Evolutionary conservation across 495 filamentous ascomycete species (phyloP), one percentile per base, ranked within the genome.

Genomic region (Daldinia bambusicola): DNA sequence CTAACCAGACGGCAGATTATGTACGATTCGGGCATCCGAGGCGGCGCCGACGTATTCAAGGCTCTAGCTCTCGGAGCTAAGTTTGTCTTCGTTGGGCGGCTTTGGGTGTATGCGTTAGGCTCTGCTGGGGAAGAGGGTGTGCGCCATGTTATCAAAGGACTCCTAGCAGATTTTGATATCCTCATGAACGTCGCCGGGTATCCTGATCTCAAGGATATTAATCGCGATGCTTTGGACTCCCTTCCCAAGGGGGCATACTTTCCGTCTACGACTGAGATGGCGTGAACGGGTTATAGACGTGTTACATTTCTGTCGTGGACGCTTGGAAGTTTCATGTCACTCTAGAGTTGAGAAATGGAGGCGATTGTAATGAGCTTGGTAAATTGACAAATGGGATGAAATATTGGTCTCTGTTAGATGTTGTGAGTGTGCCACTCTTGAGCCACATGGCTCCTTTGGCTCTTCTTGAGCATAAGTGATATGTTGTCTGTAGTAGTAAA

Each of bases 121-220:
- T 86, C 89, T 43, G 83, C 83, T 70, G 89, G 88, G 14, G 87
- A 91, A 75, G 73, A 84, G 12, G 87, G 88, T 0, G 88, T 89
- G 10, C 75, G 87, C 0, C 88, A 91, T 80, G 87, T 91, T 1
- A 82, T 91, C 82, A 90, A 89, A 81, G 81, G 82, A 6, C 76
- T 91, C 48, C 67, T 92, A 52, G 88, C 88, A 0, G 89, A 91
- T 57, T 86, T 92, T 34, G 89, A 92, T 79, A 88, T 90, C 38
- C 60, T 89, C 57, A 87, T 91, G 85, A 86, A 83, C 41, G 84
- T 87, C n/a, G 87, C 82, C n/a, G 89, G 89, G 14, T 88, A 86
- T 69, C 82, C 84, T 31, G 77, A 77, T 20, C 73, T 90, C 12
- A 74, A 77, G n/a, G 83, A 89, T 55, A 86, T 90, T 56, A 80